phyloP scores from a whole-genome alignment of 106 monocot genomes.

The Cymbidium sinense region DNA sequence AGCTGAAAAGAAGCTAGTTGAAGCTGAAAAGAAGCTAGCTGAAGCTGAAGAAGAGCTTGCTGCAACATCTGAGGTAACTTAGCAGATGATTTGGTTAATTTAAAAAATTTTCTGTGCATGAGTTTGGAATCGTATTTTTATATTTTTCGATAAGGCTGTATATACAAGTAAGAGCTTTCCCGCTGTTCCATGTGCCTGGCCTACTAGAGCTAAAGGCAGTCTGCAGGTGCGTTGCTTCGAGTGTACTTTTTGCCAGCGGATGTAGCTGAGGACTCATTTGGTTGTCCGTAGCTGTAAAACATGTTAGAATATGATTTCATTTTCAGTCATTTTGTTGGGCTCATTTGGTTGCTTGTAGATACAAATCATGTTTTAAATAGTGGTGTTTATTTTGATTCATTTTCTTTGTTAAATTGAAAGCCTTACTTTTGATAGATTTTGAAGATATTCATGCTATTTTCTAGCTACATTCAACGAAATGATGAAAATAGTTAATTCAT shows the following conservation, averaged over 20 bases:
- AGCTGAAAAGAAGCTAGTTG: slow-evolving; percentile 17
- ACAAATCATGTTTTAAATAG: not conserved
- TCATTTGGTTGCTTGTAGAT: not conserved
- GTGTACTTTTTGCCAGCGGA: not conserved
- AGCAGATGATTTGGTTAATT: not conserved
- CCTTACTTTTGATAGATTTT: too few relatives aligned
- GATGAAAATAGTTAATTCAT: not conserved
- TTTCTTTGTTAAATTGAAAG: too few relatives aligned
- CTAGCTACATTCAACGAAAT: too few relatives aligned
- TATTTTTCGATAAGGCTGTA: not conserved
- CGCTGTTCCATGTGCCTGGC: not conserved
- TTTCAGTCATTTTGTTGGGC: not conserved
- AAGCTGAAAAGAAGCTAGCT: slow-evolving; percentile 8
- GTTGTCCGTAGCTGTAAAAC: not conserved
- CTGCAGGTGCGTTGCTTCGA: not conserved
- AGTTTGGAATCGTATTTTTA: not conserved
- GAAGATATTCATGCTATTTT: too few relatives aligned
- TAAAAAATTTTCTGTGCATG: not conserved
- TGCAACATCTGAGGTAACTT: slow-evolving; percentile 43
- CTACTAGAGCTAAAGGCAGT: not conserved
- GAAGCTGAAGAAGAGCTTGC: slow-evolving; percentile 8
- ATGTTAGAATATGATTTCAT: not conserved
- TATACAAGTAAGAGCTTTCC: not conserved
- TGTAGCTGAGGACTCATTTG: not conserved
- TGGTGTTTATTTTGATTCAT: not conserved